phyloP scores from a whole-genome alignment of 495 filamentous ascomycete genomes.

The Xylaria acuta region DNA sequence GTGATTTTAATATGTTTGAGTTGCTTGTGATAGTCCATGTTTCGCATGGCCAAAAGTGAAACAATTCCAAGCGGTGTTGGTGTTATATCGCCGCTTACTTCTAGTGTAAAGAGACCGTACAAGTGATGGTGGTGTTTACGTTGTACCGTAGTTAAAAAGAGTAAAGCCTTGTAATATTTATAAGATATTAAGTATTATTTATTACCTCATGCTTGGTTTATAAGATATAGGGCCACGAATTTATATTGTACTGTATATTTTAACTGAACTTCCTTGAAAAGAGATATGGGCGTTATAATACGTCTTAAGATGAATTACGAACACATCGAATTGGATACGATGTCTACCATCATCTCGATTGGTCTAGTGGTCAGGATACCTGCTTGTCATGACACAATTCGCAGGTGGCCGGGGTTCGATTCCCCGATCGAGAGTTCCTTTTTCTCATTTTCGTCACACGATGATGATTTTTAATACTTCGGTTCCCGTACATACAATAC shows the following conservation, averaged over 20 bases:
- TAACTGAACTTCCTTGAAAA: too few species aligned
- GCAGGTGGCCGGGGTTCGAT: slow-evolving; percentile 52
- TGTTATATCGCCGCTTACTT: neutral
- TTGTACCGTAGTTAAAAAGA: too few species aligned
- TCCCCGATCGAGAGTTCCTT: slow-evolving; percentile 47
- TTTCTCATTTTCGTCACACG: neutral
- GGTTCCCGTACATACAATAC: too few species aligned
- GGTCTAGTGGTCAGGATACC: slow-evolving; percentile 31
- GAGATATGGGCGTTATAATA: neutral
- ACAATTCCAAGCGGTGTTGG: neutral
- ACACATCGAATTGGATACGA: neutral
- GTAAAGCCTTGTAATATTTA: too few species aligned
- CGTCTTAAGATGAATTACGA: neutral
- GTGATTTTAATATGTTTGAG: neutral
- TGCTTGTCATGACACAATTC: slow-evolving; percentile 31
- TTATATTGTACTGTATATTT: too few species aligned
- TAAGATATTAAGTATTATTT: too few species aligned
- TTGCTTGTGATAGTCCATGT: neutral
- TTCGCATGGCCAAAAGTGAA: neutral
- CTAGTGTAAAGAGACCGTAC: too few species aligned
- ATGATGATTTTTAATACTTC: neutral
- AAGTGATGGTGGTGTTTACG: too few species aligned
- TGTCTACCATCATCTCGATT: slow-evolving; percentile 21
- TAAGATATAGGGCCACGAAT: neutral
- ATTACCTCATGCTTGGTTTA: neutral